Conservation (phyloP, 345 rosid species). For the Trapa bicornis region DNA sequence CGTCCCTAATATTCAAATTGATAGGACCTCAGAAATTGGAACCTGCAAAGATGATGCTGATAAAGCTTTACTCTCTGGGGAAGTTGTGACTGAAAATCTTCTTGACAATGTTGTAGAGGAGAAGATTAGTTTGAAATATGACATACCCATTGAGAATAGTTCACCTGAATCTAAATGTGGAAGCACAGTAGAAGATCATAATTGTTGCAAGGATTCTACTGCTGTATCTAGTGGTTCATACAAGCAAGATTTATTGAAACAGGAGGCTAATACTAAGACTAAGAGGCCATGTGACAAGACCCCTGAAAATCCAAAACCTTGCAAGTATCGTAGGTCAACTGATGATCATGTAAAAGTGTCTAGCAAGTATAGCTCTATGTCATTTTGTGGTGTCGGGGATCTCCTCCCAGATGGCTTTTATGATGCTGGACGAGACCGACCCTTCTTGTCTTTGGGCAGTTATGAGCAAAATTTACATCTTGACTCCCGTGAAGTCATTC, state of each 20-base stretch:
- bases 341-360: constrained; percentile 37
- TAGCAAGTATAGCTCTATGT: constrained; percentile 46
- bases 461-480: constrained; percentile 51
- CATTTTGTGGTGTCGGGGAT: constrained; percentile 73
- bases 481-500: constrained; percentile 93
- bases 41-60: constrained; percentile 30
- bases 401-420: constrained; percentile 78
- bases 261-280: constrained; percentile 27
- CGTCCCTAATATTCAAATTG: constrained; percentile 20
- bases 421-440: constrained; percentile 96
- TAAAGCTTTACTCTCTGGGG: constrained; percentile 20
- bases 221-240: constrained; percentile 23
- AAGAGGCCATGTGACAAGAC: constrained; percentile 68
- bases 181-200: constrained; percentile 19
- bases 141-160: constrained; percentile 18
- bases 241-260: constrained; percentile 27
- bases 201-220: constrained; percentile 26
- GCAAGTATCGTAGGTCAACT: constrained; percentile 50
- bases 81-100: constrained; percentile 25
- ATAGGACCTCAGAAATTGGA: constrained; percentile 23
- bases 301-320: constrained; percentile 79
- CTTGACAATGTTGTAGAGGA: constrained; percentile 29
- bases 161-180: constrained; percentile 15
- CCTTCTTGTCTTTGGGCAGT: constrained; percentile 52
- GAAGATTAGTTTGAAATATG: constrained; percentile 22